These are phyloP conservation scores for Cordyceps sp. DNA, from an alignment of 2,329 filamentous ascomycete species.

Conservation along the genomic window DNA sequence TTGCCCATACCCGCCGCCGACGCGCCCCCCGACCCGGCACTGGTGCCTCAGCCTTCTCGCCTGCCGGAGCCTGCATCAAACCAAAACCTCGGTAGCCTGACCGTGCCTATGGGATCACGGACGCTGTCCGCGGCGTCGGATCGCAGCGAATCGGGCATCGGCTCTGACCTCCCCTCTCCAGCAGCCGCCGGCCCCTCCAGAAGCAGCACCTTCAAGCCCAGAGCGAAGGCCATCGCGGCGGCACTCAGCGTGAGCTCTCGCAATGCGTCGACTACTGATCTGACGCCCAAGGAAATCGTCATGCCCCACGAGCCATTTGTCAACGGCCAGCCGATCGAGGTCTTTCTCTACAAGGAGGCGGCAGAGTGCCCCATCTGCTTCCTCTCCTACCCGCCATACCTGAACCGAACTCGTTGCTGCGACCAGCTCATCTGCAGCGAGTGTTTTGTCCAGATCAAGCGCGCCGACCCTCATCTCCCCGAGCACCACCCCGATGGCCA, in stretches of 20 bases:
- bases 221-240: constrained; percentile 78
- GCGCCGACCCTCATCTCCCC: constrained; percentile 77
- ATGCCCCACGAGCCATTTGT: constrained; percentile 73
- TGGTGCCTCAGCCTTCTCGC: constrained; percentile 28
- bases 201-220: constrained; percentile 54
- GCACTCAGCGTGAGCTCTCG: constrained; percentile 59
- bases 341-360: constrained; percentile 82
- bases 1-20: constrained; percentile 73
- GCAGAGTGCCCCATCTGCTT: constrained; percentile 93
- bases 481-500: constrained; percentile 49
- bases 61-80: constrained; percentile 29
- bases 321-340: constrained; percentile 87
- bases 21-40: constrained; percentile 57
- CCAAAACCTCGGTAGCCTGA: constrained; percentile 52
- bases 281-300: constrained; percentile 60
- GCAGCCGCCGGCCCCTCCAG: constrained; percentile 19
- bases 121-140: constrained; percentile 72
- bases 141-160: constrained; percentile 40
- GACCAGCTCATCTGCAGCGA: constrained; percentile 95
- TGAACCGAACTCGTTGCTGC: constrained; percentile 90
- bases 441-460: constrained; percentile 97
- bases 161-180: constrained; percentile 38
- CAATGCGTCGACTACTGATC: constrained; percentile 54
- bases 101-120: constrained; percentile 61
- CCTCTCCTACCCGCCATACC: constrained; percentile 81